These are phyloP conservation scores for Ganoderma sinense DNA, from an alignment of 1,284 basidiomycete genomes.

Conservation along the genomic window DNA sequence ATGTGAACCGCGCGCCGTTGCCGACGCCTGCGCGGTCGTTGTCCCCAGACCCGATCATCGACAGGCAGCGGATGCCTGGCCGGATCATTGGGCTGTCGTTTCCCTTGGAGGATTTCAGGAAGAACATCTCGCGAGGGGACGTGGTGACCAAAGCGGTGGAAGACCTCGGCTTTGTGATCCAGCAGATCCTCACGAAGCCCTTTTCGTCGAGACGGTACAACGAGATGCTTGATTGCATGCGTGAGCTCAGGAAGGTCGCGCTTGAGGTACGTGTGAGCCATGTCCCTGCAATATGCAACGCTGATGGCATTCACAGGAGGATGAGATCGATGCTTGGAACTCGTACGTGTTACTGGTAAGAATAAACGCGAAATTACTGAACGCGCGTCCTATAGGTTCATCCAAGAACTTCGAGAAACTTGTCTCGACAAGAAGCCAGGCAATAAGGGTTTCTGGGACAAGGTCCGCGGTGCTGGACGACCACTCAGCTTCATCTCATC, in stretches of 20 bases:
- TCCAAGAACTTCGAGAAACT: slow-evolving; percentile 60
- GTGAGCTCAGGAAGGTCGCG: slow-evolving; percentile 67
- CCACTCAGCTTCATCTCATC: slow-evolving; percentile 68
- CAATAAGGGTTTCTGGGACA: slow-evolving; percentile 71
- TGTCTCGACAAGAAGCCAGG: slow-evolving; percentile 60
- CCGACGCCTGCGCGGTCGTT: slow-evolving; percentile 55
- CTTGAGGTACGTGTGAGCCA: slow-evolving; percentile 55
- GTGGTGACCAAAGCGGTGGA: slow-evolving; percentile 84
- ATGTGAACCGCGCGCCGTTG: slow-evolving; percentile 20
- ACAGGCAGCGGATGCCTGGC: slow-evolving; percentile 54
- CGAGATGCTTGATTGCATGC: slow-evolving; percentile 80
- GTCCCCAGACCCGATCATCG: slow-evolving; percentile 48
- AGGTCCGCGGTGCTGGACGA: slow-evolving; percentile 58
- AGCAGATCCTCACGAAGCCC: slow-evolving; percentile 72
- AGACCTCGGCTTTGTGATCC: slow-evolving; percentile 76
- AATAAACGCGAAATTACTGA: not conserved
- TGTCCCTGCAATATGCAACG: not conserved
- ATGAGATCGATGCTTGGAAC: slow-evolving; percentile 84
- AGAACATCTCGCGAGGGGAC: slow-evolving; percentile 75
- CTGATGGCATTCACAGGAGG: slow-evolving; percentile 55
- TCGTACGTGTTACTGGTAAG: slow-evolving; percentile 48
- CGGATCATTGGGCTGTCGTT: slow-evolving; percentile 76
- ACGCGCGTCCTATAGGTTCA: slow-evolving; percentile 52
- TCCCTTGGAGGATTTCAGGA: slow-evolving; percentile 80
- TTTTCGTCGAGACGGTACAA: slow-evolving; percentile 71